Evolutionary conservation across 768 basidiomycete genomes (phyloP).

Genomic region (Hirschioporus abietinus): DNA sequence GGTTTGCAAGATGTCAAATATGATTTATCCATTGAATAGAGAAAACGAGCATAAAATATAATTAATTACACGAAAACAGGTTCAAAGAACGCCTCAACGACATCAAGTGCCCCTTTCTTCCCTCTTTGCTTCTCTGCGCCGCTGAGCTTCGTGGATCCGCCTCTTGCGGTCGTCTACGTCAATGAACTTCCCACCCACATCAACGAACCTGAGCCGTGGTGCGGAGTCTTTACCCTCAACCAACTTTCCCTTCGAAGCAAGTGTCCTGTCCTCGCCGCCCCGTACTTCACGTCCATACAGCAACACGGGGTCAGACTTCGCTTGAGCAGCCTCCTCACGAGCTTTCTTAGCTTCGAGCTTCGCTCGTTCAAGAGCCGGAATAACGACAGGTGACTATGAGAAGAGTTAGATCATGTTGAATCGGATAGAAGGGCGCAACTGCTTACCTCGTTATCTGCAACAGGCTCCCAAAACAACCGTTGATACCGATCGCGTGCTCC

Average conservation of each 20-base stretch:
- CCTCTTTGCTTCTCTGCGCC: slow-evolving; percentile 20
- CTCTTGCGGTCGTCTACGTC: slow-evolving; percentile 47
- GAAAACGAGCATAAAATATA: neutral
- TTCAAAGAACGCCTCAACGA: neutral
- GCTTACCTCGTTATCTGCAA: slow-evolving; percentile 61
- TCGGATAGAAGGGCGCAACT: neutral
- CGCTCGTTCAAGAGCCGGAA: slow-evolving; percentile 47
- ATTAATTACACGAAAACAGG: slow-evolving; percentile 4
- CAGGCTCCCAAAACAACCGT: slow-evolving; percentile 74
- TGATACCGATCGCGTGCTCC: slow-evolving; percentile 60
- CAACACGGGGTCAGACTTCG: slow-evolving; percentile 35
- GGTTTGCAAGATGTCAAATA: no score
- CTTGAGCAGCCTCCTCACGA: slow-evolving; percentile 26
- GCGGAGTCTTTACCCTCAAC: slow-evolving; percentile 23
- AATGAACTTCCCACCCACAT: slow-evolving; percentile 69
- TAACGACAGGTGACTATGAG: slow-evolving; percentile 57
- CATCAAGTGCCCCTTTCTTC: neutral
- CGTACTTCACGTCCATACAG: slow-evolving; percentile 27
- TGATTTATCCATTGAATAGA: neutral
- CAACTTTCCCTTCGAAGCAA: neutral
- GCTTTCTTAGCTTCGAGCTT: slow-evolving; percentile 33
- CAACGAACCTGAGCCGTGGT: slow-evolving; percentile 60
- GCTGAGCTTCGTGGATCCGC: slow-evolving; percentile 43
- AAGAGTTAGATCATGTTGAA: slow-evolving; percentile 5
- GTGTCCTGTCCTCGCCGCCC: neutral